Conservation (phyloP, 179 eudicot genomes). For the Gypsophila paniculata region DNA sequence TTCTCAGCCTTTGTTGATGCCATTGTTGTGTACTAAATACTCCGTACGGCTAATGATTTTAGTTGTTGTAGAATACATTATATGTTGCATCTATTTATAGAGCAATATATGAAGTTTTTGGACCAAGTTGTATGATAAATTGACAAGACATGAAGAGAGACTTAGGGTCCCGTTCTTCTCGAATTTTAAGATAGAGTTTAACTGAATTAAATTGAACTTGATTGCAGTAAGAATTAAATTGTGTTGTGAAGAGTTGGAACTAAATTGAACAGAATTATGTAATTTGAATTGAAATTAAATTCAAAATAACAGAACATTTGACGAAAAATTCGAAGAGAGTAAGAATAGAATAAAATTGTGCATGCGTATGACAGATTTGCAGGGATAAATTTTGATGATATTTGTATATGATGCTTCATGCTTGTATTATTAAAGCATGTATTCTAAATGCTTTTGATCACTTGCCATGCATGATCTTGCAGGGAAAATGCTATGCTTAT, state of each 20-base stretch:
- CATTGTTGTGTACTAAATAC: background rate
- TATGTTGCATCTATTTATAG: background rate
- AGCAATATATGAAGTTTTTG: background rate
- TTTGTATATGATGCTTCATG: background rate
- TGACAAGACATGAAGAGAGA: background rate
- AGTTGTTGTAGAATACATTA: background rate
- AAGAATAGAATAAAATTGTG: background rate
- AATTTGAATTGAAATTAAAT: too few species aligned
- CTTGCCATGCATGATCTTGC: background rate
- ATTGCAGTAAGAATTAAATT: too few species aligned
- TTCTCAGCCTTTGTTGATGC: constrained; percentile 2
- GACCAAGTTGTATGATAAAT: background rate
- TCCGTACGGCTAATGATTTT: background rate
- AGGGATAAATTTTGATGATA: background rate
- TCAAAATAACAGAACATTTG: too few species aligned
- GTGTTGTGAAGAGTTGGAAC: too few species aligned
- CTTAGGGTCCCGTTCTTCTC: too few species aligned
- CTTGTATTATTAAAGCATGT: background rate
- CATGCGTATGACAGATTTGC: background rate
- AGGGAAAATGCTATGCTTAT: too few species aligned
- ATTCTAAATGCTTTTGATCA: background rate
- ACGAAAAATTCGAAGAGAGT: too few species aligned
- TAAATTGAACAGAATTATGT: too few species aligned
- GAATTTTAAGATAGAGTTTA: too few species aligned
- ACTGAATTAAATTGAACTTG: too few species aligned